These are phyloP conservation scores for Atkinsonella hypoxylon DNA, from an alignment of 2,329 filamentous ascomycete genomes.

Conservation along the genomic window DNA sequence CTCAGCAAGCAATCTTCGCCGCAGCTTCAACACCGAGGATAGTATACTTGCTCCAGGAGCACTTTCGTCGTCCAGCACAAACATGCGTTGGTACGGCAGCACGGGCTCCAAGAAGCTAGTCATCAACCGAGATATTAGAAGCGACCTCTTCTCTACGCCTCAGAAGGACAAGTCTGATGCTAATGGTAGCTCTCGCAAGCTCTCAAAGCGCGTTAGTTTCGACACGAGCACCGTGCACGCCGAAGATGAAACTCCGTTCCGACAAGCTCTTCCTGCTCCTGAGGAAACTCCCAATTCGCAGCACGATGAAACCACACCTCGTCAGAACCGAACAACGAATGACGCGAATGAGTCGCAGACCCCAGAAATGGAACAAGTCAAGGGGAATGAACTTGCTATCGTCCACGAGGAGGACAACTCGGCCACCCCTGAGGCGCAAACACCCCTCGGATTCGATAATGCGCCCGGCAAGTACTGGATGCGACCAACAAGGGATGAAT, in stretches of 20 bases:
- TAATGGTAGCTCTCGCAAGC: conserved; percentile 35
- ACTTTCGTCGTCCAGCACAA: conserved; percentile 54
- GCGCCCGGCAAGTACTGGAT: conserved; percentile 78
- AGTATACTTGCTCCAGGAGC: conserved; percentile 79
- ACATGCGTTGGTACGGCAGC: conserved; percentile 52
- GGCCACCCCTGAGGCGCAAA: conserved; percentile 17
- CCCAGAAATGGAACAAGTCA: conserved; percentile 59
- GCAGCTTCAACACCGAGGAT: conserved; percentile 70
- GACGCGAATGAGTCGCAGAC: conserved; percentile 22
- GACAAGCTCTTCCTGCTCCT: conserved; percentile 23
- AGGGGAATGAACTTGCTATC: conserved; percentile 64
- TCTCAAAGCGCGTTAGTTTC: conserved; percentile 86
- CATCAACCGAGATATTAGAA: conserved; percentile 79
- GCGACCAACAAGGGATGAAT: conserved; percentile 60
- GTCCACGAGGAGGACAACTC: conserved; percentile 57
- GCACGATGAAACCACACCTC: conserved; percentile 25
- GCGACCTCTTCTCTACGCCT: conserved; percentile 53
- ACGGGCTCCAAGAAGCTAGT: conserved; percentile 76
- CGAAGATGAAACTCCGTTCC: conserved; percentile 23
- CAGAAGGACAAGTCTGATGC: conserved; percentile 35
- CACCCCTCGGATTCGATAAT: conserved; percentile 23
- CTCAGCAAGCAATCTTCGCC: conserved; percentile 75
- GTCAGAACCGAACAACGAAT: conserved; percentile 41
- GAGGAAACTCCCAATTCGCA: conserved; percentile 18
- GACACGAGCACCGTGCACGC: conserved; percentile 47